Percentiles rank a stretch among this genome's conserved stretches.
phyloP scores from a whole-genome alignment of 805 yeast genomes.

The Spathaspora boniae region DNA sequence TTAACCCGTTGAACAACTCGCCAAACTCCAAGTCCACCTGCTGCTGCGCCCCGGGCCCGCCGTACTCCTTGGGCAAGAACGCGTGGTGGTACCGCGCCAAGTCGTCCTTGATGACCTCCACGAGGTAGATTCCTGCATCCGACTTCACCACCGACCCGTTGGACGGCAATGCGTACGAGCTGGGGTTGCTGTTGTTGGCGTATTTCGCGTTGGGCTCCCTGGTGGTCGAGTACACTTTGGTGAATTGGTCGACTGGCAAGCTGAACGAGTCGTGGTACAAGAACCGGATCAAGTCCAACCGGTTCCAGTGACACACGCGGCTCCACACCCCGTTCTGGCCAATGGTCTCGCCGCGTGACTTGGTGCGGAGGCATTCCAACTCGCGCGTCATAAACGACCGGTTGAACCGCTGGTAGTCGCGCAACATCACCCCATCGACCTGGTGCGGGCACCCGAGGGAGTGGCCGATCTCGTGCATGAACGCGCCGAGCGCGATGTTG shows the following conservation, averaged over 20 bases:
- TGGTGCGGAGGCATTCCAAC: slow-evolving; percentile 50
- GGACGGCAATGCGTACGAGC: slow-evolving; percentile 17
- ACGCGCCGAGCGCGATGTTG: slow-evolving; percentile 86
- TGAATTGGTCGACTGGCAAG: slow-evolving; percentile 58
- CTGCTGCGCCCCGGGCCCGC: slow-evolving; percentile 60
- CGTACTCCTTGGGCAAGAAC: slow-evolving; percentile 51
- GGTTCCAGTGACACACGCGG: slow-evolving; percentile 85
- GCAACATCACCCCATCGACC: slow-evolving; percentile 82
- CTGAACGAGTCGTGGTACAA: slow-evolving; percentile 78
- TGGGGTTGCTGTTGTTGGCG: slow-evolving; percentile 17
- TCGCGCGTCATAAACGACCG: slow-evolving; percentile 80
- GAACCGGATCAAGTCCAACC: slow-evolving; percentile 74
- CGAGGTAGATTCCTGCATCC: slow-evolving; percentile 64
- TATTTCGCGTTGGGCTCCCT: slow-evolving; percentile 14
- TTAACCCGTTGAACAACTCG: slow-evolving; percentile 23
- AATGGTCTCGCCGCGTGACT: slow-evolving; percentile 39
- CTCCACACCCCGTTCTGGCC: slow-evolving; percentile 37
- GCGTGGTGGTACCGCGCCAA: slow-evolving; percentile 58
- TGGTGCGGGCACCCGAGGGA: slow-evolving; percentile 90
- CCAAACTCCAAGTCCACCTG: slow-evolving; percentile 48
- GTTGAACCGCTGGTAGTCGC: slow-evolving; percentile 79
- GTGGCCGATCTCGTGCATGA: slow-evolving; percentile 95
- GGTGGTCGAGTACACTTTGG: slow-evolving; percentile 32
- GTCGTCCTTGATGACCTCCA: slow-evolving; percentile 64
- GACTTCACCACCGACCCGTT: slow-evolving; percentile 42